Conservation (phyloP, 345 rosid species). For the Eucalyptus sp. region DNA sequence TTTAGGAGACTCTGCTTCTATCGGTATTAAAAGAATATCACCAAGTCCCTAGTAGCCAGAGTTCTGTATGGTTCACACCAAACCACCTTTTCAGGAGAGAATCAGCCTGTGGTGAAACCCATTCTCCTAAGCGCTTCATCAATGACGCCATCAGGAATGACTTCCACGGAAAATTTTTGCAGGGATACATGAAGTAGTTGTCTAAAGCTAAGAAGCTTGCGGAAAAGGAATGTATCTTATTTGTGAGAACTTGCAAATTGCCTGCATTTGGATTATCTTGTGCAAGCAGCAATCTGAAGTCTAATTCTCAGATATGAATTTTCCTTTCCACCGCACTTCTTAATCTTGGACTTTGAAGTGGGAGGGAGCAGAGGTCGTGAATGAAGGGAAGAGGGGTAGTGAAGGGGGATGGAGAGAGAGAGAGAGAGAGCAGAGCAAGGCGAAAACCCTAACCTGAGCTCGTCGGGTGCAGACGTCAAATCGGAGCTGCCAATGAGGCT, state of each 20-base stretch:
- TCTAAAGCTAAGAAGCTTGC: neutral
- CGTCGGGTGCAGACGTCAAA: fast-evolving
- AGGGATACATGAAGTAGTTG: slow-evolving; percentile 72
- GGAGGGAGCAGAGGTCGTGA: too few relatives aligned
- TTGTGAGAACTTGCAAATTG: neutral
- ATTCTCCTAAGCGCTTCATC: slow-evolving; percentile 75
- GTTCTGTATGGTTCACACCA: too few relatives aligned
- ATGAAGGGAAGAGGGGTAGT: too few relatives aligned
- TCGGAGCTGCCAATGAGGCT: too few relatives aligned
- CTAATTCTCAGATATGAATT: neutral
- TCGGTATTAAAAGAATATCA: too few relatives aligned
- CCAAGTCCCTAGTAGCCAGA: too few relatives aligned
- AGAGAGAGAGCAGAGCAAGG: too few relatives aligned
- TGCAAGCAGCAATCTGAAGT: neutral
- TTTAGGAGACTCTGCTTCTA: too few relatives aligned
- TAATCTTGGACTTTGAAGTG: neutral
- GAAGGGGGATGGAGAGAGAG: too few relatives aligned
- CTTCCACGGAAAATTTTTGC: slow-evolving; percentile 86
- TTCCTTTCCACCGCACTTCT: neutral
- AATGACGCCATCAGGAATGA: slow-evolving; percentile 90
- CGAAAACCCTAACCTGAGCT: too few relatives aligned
- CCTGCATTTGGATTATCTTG: neutral
- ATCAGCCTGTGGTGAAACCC: too few relatives aligned
- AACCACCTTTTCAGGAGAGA: too few relatives aligned
- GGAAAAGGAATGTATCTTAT: neutral